Base-by-base conservation (phyloP, 768 basidiomycete genomes). In the Lentinus brumalis region DNA sequence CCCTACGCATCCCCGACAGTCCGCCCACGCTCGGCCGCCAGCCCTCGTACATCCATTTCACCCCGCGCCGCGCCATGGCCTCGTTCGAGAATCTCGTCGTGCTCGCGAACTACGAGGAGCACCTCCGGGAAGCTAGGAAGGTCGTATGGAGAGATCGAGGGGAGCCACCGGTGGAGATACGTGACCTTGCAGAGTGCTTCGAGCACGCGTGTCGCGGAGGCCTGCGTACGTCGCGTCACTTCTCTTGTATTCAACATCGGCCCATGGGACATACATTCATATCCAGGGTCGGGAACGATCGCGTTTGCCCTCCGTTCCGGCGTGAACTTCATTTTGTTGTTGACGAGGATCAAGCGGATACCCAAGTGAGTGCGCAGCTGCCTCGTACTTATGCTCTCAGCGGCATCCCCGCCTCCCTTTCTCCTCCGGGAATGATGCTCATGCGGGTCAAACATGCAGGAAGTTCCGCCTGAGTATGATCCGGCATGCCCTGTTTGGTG, bases 51-150 rank as follows among this genome's bases (percentile, higher is more conserved):
- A 79, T 84, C 55, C 75, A 78, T 6, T 79, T 86, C 64, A 78
- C 82, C 0, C 86, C 86, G 0, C 79, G 76, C 50, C 77, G 78
- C 39, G 83, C 87, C 4, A 85, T 89, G 77, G 81, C 83, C 9
- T 92, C 90, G 0, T 94, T 94, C 66, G 91, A 94, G 70, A 92
- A 91, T 69, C 78, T 95, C 8, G 87, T 92, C 21, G 89, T 89
- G 14, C 80, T 95, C 57, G 93, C 92, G 5, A 92, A 93, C 74
- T 86, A 90, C 73, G 88, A 92, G 70, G 90, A 94, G 61, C 79
- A 84, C 2, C 77, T 94, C 35, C 81, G 75, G 62, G 86, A 86
- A 57, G 90, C 92, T 0, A 81, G 89, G 56, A 91, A 85, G 71
- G 88, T 93, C 74, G 84, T 94, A 3, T 92, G 92, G 90, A 79